These are phyloP conservation scores for Wickerhamiella azymoides DNA, from an alignment of 805 yeast species.

Conservation along the genomic window DNA sequence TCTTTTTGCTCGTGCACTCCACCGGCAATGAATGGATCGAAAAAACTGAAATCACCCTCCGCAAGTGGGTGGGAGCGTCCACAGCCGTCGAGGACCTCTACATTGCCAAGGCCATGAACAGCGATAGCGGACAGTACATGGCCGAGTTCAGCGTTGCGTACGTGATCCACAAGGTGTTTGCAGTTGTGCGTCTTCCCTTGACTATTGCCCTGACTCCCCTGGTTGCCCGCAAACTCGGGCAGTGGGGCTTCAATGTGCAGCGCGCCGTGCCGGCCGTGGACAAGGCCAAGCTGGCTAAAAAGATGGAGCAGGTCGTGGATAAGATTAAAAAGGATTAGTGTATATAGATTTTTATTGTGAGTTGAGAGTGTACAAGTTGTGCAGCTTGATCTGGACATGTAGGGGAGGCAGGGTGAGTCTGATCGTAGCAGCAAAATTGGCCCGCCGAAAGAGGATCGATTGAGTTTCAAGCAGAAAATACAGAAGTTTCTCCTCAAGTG, in stretches of 20 bases:
- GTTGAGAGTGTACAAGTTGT: too few relatives aligned
- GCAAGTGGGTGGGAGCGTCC: slow-evolving; percentile 51
- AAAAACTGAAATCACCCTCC: slow-evolving; percentile 46
- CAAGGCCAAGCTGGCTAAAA: slow-evolving; percentile 12
- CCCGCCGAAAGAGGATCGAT: too few relatives aligned
- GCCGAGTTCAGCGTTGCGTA: slow-evolving; percentile 86
- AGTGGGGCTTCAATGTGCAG: slow-evolving; percentile 73
- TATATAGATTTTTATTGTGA: slow-evolving; percentile 9
- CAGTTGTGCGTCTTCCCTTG: slow-evolving; percentile 72
- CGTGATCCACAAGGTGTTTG: slow-evolving; percentile 78
- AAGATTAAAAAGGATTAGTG: slow-evolving; percentile 5
- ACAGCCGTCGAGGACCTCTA: slow-evolving; percentile 22
- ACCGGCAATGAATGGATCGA: slow-evolving; percentile 73
- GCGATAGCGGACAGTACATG: slow-evolving; percentile 36
- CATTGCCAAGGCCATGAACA: slow-evolving; percentile 16
- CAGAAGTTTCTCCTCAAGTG: too few relatives aligned
- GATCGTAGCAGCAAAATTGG: too few relatives aligned
- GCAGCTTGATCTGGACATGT: too few relatives aligned
- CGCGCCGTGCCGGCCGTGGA: slow-evolving; percentile 17
- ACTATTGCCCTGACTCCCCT: slow-evolving; percentile 88
- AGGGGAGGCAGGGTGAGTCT: too few relatives aligned
- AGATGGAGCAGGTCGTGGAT: slow-evolving; percentile 6
- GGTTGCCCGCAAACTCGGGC: slow-evolving; percentile 47
- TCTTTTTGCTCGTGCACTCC: slow-evolving; percentile 71
- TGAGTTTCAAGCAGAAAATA: too few relatives aligned